phyloP scores from a whole-genome alignment of 1,284 basidiomycete species.

The Ustilago loliicola region DNA sequence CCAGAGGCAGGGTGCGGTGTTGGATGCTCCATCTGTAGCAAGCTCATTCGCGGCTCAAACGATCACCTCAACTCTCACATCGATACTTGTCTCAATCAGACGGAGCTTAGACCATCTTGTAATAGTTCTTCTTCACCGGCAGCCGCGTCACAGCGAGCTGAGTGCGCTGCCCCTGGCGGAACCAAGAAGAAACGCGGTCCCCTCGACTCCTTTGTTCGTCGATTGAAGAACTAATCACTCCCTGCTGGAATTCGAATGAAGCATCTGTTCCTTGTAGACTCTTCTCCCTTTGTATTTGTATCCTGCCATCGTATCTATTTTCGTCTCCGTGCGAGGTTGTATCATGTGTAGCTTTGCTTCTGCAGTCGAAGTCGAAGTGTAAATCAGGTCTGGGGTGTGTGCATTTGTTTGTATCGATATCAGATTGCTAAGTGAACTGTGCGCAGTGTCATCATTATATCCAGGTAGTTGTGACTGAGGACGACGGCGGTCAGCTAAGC shows the following conservation, averaged over 20 bases:
- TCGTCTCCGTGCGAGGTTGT: background rate
- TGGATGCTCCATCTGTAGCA: constrained; percentile 47
- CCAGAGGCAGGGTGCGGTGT: background rate
- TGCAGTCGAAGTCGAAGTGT: background rate
- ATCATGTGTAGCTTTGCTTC: background rate
- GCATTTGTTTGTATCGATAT: constrained; percentile 9
- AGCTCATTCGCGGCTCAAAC: constrained; percentile 30
- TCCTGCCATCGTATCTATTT: background rate
- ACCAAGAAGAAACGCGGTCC: constrained; percentile 37
- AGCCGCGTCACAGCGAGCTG: background rate
- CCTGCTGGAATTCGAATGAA: background rate
- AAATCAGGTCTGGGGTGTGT: background rate
- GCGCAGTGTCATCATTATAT: constrained; percentile 2
- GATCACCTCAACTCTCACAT: constrained; percentile 55
- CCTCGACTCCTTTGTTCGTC: constrained; percentile 42
- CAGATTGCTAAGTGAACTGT: constrained; percentile 9
- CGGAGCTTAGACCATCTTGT: background rate
- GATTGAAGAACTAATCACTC: constrained; percentile 5
- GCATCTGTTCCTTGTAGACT: background rate
- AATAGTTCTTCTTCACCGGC: background rate
- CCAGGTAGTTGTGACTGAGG: background rate
- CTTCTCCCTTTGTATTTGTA: constrained; percentile 13
- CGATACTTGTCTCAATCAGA: constrained; percentile 47
- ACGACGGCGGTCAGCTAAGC: background rate
- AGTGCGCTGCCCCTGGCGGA: background rate